A percentile compares a stretch with the other conserved stretches of the same genome.
Conservation (phyloP, 2,329 filamentous ascomycete species). For the Pseudogymnoascus sp. region DNA sequence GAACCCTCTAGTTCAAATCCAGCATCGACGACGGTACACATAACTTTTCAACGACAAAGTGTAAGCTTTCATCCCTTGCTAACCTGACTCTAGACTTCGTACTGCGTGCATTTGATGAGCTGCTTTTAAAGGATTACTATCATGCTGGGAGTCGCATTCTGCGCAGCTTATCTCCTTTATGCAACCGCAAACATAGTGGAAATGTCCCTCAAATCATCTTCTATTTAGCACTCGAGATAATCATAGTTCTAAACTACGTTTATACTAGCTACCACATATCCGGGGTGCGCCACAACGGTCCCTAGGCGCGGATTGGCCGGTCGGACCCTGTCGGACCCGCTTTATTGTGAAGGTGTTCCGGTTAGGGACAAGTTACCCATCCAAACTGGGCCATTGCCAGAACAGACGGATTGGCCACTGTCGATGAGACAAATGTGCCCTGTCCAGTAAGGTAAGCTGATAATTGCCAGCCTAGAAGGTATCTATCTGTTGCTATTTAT, state of each 20-base stretch:
- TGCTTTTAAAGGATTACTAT: background rate
- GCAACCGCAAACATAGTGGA: background rate
- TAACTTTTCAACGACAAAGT: background rate
- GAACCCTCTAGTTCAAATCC: slow-evolving; percentile 11
- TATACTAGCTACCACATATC: too few species aligned
- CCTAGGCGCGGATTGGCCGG: too few species aligned
- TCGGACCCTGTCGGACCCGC: too few species aligned
- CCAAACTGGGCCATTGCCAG: too few species aligned
- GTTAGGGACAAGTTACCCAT: too few species aligned
- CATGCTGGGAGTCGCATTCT: background rate
- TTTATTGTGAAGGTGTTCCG: too few species aligned
- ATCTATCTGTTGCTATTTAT: too few species aligned
- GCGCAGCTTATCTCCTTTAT: background rate
- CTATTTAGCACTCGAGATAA: background rate
- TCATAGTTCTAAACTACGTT: background rate
- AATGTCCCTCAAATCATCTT: background rate
- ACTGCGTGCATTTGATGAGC: background rate
- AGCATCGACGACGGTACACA: background rate
- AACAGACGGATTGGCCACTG: too few species aligned
- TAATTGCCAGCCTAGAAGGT: too few species aligned
- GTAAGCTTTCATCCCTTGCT: background rate
- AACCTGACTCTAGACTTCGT: background rate
- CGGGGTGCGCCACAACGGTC: too few species aligned
- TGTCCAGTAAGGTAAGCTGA: too few species aligned
- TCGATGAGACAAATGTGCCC: too few species aligned